Evolutionary conservation across 2,329 filamentous ascomycete genomes (phyloP), one percentile per base, ranked within the genome.

Genomic region (Cryphonectria carpinicola): DNA sequence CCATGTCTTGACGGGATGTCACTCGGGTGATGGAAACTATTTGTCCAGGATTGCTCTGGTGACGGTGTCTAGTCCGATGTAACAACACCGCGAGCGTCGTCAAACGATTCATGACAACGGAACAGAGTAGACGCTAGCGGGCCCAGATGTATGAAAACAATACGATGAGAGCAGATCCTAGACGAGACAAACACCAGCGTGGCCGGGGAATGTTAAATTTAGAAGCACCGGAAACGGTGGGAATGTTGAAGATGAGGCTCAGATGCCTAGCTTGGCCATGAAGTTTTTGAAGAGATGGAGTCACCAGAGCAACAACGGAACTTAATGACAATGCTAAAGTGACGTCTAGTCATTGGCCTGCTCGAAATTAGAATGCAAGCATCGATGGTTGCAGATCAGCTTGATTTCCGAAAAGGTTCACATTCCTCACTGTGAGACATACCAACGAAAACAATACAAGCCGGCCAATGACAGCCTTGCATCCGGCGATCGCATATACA

Each of bases 271-370:
- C 4, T 28, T 25, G 39, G 8, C 17, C 39, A 3, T 17, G n/a
- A 32, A 35, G 4, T 28, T 32, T 35, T 4, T 14, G 52, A 56
- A 17, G 10, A 28, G 4, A 28, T 14, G 1, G 14, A 46, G 37
- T 64, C 61, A 11, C 61, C 61, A 64, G 61, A 64, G 61, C 39
- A 64, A 64, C 61, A 11, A n/a, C 14, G 25, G 37, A 64, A 64
- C 46, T 17, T 25, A 19, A 25, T 14, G 13, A 60, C 56, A 35
- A 11, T 32, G 19, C 25, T 41, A 19, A 10, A 32, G 37, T 39
- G 60, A 62, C n/a, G 60, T 62, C 35, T n/a, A 13, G 35, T 35
- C 14, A 25, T 41, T 35, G 37, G 5, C n/a, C 35, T 25, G 28
- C 10, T 10, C n/a, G n/a, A 17, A 58, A 32, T 3, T 6, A 35